Base-by-base conservation (phyloP, 305 asterid genomes). In the Euphrasia arctica region DNA sequence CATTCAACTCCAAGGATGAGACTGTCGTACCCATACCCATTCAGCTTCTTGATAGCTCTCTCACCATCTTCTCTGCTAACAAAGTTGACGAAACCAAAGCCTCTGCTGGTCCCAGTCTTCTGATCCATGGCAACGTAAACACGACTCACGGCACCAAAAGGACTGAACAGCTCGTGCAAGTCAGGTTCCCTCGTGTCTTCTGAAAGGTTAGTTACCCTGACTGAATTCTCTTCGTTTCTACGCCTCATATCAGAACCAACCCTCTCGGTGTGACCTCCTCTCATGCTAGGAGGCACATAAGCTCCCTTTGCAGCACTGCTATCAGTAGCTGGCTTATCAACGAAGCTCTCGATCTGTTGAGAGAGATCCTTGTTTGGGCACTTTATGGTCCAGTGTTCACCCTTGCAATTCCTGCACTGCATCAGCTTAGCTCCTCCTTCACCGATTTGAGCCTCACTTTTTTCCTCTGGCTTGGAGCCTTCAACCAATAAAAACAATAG, bases 301-400 rank as follows among this genome's bases (percentile, higher is more conserved):
- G 94, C 72, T n/a, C 86, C 68, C 86, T 83, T 86, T 25, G 56
- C 3, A 15, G 25, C 65, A 36, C n/a, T 50, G 1, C 14, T n/a
- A n/a, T 85, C 91, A 0, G 79, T 50, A 2, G 82, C 80, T 14
- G 95, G 94, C 80, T 82, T 83, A 64, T 91, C 97, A 27, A 73
- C 63, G 50, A 82, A 79, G 36, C 62, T 70, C 57, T 88, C 97
- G 5, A 56, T 75, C 55, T 78, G 93, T 60, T 72, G 83, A 57
- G 96, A 72, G 31, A 88, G 94, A 67, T 88, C 98, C 90, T 91
- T 88, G 88, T 81, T 80, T 8, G 96, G 96, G 62, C 98, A 91
- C 74, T 84, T 79, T 36, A 94, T 76, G 57, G 96, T 84, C 98
- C 95, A 88, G 75, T 91, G 97, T 13, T 88, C 96, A 65, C 97